These are phyloP conservation scores for Aspergillus sp. DNA, from an alignment of 2,329 filamentous ascomycete genomes.

Conservation along the genomic window DNA sequence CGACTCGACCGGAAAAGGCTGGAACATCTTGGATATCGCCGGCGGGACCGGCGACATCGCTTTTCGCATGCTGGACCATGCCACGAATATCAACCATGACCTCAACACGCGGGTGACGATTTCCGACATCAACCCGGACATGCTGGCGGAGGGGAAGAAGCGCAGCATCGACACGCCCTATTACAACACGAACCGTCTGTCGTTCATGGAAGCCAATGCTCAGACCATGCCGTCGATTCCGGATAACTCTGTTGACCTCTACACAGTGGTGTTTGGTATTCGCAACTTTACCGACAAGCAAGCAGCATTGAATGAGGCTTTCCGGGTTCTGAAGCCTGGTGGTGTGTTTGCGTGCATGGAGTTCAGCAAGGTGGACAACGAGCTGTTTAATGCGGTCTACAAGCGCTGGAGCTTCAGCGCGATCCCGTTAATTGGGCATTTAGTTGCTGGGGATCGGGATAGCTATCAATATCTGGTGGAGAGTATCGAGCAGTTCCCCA, in stretches of 20 bases:
- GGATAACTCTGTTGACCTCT: constrained; percentile 73
- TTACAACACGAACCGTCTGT: constrained; percentile 47
- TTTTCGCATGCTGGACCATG: constrained; percentile 88
- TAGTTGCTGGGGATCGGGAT: constrained; percentile 88
- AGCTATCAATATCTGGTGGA: constrained; percentile 98
- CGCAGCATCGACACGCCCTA: constrained; percentile 61
- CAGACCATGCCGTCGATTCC: constrained; percentile 63
- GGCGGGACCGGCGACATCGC: constrained; percentile 97
- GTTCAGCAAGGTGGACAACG: constrained; percentile 78
- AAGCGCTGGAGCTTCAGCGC: constrained; percentile 93
- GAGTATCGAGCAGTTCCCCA: constrained; percentile 90
- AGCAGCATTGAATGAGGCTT: constrained; percentile 72
- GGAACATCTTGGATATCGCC: constrained; percentile 87
- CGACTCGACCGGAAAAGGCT: constrained; percentile 40
- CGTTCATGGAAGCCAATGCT: constrained; percentile 85
- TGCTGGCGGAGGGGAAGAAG: constrained; percentile 82
- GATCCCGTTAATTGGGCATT: constrained; percentile 89
- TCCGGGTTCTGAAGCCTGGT: constrained; percentile 83
- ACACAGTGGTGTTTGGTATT: constrained; percentile 96
- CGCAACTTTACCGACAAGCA: constrained; percentile 94
- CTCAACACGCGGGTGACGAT: constrained; percentile 77
- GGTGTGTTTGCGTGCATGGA: constrained; percentile 95
- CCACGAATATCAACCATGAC: constrained; percentile 73
- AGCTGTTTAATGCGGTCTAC: constrained; percentile 76
- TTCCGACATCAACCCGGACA: constrained; percentile 91